A percentile compares a stretch with the other conserved stretches of the same genome.
phyloP scores from a whole-genome alignment of 2,329 filamentous ascomycete genomes.

The Camptophora hylomeconis region DNA sequence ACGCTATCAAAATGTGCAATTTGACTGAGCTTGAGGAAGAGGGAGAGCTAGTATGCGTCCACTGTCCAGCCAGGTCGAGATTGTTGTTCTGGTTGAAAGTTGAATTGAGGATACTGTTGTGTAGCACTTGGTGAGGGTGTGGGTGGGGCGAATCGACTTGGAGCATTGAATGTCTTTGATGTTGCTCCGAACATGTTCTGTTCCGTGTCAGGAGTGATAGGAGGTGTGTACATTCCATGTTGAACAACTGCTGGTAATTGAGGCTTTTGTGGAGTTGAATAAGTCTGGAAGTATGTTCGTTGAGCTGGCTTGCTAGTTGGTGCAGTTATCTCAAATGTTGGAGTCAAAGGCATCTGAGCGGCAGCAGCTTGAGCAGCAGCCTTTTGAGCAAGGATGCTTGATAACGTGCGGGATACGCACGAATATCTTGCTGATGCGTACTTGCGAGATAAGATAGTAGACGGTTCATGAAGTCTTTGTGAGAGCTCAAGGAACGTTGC shows the following conservation, averaged over 20 bases:
- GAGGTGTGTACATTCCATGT: constrained; percentile 34
- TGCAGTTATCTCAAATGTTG: constrained; percentile 22
- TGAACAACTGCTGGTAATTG: constrained; percentile 13
- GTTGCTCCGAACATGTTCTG: constrained; percentile 25
- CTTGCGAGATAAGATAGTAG: constrained; percentile 54
- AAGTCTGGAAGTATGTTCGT: constrained; percentile 13
- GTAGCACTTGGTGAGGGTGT: constrained; percentile 13
- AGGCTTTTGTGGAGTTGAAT: constrained; percentile 16
- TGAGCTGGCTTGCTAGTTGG: constrained; percentile 14
- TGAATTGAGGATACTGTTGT: constrained; percentile 11
- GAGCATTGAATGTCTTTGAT: constrained; percentile 22
- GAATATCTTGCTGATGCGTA: constrained; percentile 55
- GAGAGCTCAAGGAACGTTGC: constrained; percentile 46
- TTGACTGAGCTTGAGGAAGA: too few species aligned
- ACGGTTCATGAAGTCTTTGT: constrained; percentile 54
- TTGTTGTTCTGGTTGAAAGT: too few species aligned
- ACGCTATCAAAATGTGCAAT: too few species aligned
- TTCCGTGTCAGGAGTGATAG: constrained; percentile 32
- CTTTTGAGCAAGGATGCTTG: constrained; percentile 53
- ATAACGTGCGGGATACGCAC: constrained; percentile 49
- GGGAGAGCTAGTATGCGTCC: too few species aligned
- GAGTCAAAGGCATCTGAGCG: constrained; percentile 19
- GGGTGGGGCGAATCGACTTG: constrained; percentile 14
- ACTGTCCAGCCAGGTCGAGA: too few species aligned
- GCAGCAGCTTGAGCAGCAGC: constrained; percentile 28